Evolutionary conservation across 371 early-diverging fungal genomes (phyloP), one percentile per base, ranked within the genome.

Genomic region (Mucor irregularis): DNA sequence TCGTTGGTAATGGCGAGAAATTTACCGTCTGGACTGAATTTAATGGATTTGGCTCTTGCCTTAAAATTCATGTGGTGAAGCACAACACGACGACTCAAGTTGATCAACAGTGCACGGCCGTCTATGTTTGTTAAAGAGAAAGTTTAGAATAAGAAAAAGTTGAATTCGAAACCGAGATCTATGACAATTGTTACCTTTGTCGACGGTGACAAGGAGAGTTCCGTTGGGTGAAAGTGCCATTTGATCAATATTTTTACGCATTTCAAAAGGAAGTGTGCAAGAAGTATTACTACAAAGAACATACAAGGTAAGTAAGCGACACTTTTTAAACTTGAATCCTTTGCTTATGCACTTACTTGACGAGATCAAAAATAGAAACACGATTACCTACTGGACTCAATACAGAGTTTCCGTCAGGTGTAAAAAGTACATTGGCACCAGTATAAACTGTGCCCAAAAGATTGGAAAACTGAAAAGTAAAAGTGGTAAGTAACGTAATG

Each of bases 381-480:
- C 96, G 80, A 83, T 97, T 97, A 42, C 99, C 99, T 11, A 99
- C 98, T 1, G 97, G 95, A 68, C 93, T 93, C 39, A 96, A 64
- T 51, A 99, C 72, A 11, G 90, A 85, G 75, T 96, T 96, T 22
- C 96, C 97, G 69, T 97, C 98, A 16, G 96, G 93, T 29, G 96
- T 92, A 71, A 94, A 99, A 29, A 94, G 73, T 35, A 98, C 71
- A 75, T 97, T 98, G 28, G 98, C 99, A 57, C 88, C 83, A 58
- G 90, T 90, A 75, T 97, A 99, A 14, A 96, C 97, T 10, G 97
- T 93, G 28, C 99, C 99, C 67, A 92, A 92, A 49, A 96, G 75
- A 69, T 95, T 94, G 31, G 94, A 89, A 67, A 96, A 95, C 88
- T 91, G 62, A 11, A 52, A 31, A 35, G 2, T 14, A 2, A 28